These are phyloP conservation scores for Micractinium sp. DNA, from an alignment of 139 green algal species.

Conservation along the genomic window DNA sequence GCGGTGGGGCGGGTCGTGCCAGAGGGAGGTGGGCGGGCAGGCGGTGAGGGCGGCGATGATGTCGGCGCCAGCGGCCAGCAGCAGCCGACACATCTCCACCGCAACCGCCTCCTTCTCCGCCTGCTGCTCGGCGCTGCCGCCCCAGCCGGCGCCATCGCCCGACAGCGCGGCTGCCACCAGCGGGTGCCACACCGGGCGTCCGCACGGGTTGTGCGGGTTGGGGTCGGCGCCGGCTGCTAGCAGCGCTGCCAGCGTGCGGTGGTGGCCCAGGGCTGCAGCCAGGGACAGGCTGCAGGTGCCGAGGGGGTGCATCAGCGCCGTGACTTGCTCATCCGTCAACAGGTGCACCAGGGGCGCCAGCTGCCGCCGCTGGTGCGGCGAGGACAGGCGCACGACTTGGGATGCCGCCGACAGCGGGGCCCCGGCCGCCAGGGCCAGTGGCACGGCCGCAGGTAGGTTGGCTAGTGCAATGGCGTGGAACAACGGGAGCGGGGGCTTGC, in stretches of 20 bases:
- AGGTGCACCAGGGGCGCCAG: not conserved
- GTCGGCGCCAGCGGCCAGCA: not conserved
- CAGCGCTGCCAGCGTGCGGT: constrained; percentile 3
- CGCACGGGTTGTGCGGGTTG: not conserved
- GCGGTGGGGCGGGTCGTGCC: not conserved
- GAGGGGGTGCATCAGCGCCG: not conserved
- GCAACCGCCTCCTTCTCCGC: not conserved
- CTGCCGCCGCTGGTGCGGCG: not conserved
- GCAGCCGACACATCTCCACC: not conserved
- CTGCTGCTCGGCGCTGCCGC: not conserved
- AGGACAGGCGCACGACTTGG: not conserved
- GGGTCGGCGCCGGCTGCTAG: constrained; percentile 1
- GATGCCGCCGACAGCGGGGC: not conserved
- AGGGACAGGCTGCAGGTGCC: not conserved
- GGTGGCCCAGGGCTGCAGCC: not conserved
- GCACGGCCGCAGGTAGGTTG: not conserved
- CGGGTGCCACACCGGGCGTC: not conserved
- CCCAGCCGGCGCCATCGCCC: not conserved
- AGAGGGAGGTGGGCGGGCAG: not conserved
- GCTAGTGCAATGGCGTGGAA: not conserved
- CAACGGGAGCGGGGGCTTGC: not conserved
- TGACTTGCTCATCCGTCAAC: not conserved
- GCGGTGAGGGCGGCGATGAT: not conserved
- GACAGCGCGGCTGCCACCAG: constrained; percentile 17
- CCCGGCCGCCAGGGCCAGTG: not conserved